A percentile compares a stretch with the other conserved stretches of the same genome.
phyloP scores from a whole-genome alignment of 1,139 yeast genomes.

The Magnusiomyces paraingens region DNA sequence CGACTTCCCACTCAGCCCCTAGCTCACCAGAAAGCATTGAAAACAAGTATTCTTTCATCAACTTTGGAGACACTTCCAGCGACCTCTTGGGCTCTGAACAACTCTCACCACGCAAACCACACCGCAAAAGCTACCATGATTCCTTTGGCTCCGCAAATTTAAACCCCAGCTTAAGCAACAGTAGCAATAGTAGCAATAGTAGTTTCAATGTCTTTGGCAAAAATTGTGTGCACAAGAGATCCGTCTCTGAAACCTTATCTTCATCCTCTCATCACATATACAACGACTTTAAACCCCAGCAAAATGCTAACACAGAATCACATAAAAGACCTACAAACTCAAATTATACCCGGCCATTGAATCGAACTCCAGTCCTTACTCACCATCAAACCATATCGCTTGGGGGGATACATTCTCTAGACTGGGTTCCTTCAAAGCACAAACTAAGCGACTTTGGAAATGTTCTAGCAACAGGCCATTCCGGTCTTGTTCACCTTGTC shows the following conservation, averaged over 20 bases:
- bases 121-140: not conserved
- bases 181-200: not conserved
- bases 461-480: slow-evolving; percentile 60
- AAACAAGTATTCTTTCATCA: slow-evolving; percentile 2
- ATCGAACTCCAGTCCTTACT: slow-evolving; percentile 39
- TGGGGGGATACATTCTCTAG: slow-evolving; percentile 58
- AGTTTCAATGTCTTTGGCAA: not conserved
- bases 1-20: slow-evolving; percentile 2
- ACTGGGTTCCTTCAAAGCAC: slow-evolving; percentile 49
- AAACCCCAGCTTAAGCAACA: not conserved
- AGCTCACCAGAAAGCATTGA: not conserved
- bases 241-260: slow-evolving; percentile 12
- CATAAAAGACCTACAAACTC: not conserved
- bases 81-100: not conserved
- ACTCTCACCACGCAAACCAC: not conserved
- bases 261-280: not conserved
- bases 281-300: not conserved
- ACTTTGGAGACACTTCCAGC: not conserved
- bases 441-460: slow-evolving; percentile 33
- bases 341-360: slow-evolving; percentile 4
- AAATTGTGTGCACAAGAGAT: slow-evolving; percentile 20
- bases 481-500: slow-evolving; percentile 63
- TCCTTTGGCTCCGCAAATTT: not conserved
- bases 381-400: slow-evolving; percentile 71
- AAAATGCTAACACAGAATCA: not conserved